Base-by-base conservation (phyloP, 345 rosid genomes). In the Syzygium aromaticum region DNA sequence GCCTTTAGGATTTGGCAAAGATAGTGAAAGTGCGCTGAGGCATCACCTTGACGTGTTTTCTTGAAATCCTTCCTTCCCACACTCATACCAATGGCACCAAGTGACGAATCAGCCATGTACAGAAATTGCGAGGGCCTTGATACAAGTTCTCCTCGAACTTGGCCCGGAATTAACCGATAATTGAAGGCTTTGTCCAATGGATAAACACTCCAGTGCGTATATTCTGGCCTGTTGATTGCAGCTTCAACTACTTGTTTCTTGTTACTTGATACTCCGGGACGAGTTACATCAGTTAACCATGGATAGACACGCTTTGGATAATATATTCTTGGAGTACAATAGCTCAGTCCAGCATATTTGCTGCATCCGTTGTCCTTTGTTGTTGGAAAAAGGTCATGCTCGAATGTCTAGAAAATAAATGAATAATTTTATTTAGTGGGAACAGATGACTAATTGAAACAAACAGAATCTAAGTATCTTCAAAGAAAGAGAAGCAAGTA, bases 181-280 rank as follows among this genome's bases (percentile, higher is more conserved):
- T 61, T 82, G 63, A 91, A 57, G 84, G 86, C 88, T 77, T 86
- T 90, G 67, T 86, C 86, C 89, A 90, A 90, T 13, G 87, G 87
- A 84, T 91, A 86, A 90, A 82, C 87, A 57, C 49, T 78, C 78
- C 77, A 54, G 64, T 83, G 89, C 78, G 33, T 16, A 67, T 33
- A 33, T 33, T 67, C 23, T 40, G 78, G 46, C 21, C 23, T 4
- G 78, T 10, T 16, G 78, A 77, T 85, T 73, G 88, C 86, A 80
- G 87, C 88, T 89, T 93, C 92, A 82, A 88, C 83, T 73, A 91
- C 94, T 90, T 88, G 93, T 92, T 87, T 93, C 88, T 93, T 94
- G 86, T 89, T 92, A 90, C 89, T 77, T 51, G 88, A 88, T 51
- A 87, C 52, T 88, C 92, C 91, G 6, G 89, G 86, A 17, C 80